phyloP scores from a whole-genome alignment of 2,329 filamentous ascomycete genomes.

The Thelonectria discophora region DNA sequence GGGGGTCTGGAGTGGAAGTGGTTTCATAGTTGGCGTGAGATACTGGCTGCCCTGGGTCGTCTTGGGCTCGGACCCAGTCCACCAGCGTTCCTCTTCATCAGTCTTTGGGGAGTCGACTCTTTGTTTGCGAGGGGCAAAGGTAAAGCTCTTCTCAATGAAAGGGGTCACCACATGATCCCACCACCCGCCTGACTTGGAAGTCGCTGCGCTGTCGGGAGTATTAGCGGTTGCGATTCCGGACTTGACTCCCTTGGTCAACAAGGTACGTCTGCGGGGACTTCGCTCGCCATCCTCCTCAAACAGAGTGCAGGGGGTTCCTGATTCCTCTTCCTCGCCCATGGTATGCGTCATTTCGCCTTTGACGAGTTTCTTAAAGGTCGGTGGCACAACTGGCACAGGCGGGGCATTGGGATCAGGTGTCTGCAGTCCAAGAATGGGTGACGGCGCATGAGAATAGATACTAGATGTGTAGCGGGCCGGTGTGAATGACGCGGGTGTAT shows the following conservation, averaged over 20 bases:
- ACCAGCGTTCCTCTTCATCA: slow-evolving; percentile 49
- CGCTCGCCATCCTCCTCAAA: slow-evolving; percentile 74
- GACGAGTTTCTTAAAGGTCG: slow-evolving; percentile 51
- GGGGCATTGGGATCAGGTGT: slow-evolving; percentile 54
- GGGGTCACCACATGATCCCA: slow-evolving; percentile 81
- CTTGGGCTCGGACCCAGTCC: slow-evolving; percentile 42
- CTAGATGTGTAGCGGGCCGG: slow-evolving; percentile 62
- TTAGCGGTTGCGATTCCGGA: slow-evolving; percentile 48
- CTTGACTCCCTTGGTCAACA: slow-evolving; percentile 47
- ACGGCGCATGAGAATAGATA: slow-evolving; percentile 67
- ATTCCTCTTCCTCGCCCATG: slow-evolving; percentile 58
- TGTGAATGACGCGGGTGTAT: slow-evolving; percentile 54
- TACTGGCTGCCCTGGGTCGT: slow-evolving; percentile 25
- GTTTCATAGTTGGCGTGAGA: slow-evolving; percentile 28
- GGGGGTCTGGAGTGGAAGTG: slow-evolving; percentile 43
- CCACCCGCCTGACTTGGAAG: slow-evolving; percentile 73
- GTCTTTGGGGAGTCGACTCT: slow-evolving; percentile 45
- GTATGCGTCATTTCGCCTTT: slow-evolving; percentile 46
- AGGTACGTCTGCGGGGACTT: slow-evolving; percentile 49
- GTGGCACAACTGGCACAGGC: slow-evolving; percentile 68
- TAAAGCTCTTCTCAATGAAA: slow-evolving; percentile 61
- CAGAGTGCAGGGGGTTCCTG: slow-evolving; percentile 68
- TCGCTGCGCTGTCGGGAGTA: slow-evolving; percentile 58
- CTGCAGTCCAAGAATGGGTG: slow-evolving; percentile 40
- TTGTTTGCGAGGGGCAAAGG: slow-evolving; percentile 53